Base-by-base conservation (phyloP, 768 basidiomycete species). In the Boletus pseudopeckii region DNA sequence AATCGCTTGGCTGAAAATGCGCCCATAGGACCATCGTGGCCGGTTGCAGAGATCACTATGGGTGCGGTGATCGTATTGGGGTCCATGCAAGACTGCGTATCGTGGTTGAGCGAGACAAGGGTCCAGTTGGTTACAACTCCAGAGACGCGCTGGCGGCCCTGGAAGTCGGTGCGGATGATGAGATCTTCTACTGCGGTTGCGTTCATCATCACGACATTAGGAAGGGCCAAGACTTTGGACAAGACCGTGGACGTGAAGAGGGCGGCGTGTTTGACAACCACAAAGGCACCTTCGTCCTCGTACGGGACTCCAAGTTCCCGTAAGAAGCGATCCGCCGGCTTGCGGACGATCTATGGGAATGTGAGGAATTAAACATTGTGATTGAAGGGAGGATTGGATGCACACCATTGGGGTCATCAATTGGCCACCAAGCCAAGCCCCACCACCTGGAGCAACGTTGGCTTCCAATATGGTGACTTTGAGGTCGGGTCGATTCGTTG, bases 51-150 rank as follows among this genome's bases (percentile, higher is more conserved):
- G 47, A 88, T 72, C 61, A 88, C 73, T 11, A 90, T 75, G 1
- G 88, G 88, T 5, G 88, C 86, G n/a, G 87, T 90, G 69, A 90
- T 85, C 10, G 85, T 86, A 72, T 86, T 85, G 40, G 88, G 87
- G 68, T 90, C 87, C 82, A 85, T 85, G 73, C 81, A 84, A 8
- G 82, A 85, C 70, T 89, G 88, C 45, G 86, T 87, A 59, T 88
- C 87, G 70, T 92, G 88, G 74, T 77, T 77, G 26, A 77, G 74
- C 18, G 75, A 66, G 53, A 77, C 76, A 48, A 79, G 73, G 51
- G 75, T 77, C 77, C 76, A 81, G 74, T 80, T 80, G 34, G 76
- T 76, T n/a, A 80, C 78, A 38, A 80, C 79, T n/a, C 79, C 80
- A 10, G 74, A 70, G 55, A 80, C 73, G 54, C 78, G 77, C 61